Base-by-base conservation (phyloP, 1,139 yeast species). In the Taphrina betulina region DNA sequence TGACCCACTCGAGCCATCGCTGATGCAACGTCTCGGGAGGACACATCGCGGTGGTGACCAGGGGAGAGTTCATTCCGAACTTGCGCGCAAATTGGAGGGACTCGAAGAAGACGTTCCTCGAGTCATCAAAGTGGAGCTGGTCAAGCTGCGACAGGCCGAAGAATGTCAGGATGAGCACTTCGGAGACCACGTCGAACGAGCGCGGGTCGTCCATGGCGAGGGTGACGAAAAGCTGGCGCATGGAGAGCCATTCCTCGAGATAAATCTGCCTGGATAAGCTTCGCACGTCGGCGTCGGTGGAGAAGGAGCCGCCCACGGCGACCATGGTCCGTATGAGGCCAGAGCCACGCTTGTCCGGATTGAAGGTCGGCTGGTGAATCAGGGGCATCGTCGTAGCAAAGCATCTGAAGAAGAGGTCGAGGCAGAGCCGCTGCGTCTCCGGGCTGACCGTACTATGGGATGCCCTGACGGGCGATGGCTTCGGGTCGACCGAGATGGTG, bases 1-100 rank as follows among this genome's bases (percentile, higher is more conserved):
- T 43, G 37, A 43, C 19, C 48, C 48, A 43, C 19, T 31, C 48
- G 2, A 43, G 14, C 48, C 48, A 43, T 2, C 48, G 37, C 37
- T 43, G 38, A n/a, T 43, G 48, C 17, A 43, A 12, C n/a, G 48
- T 43, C 17, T 16, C 48, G 10, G 48, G 48, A n/a, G 48, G 48
- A 7, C 28, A 12, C 17, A 19, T 29, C 22, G 48, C 38, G 7
- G 23, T n/a, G 10, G 34, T 20, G 2, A 31, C 38, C 8, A 43
- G 38, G 4, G 38, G 28, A 36, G 20, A 31, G 36, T 29, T 23
- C 19, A 43, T 22, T 2, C 48, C 48, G 5, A 43, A 10, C 17
- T 22, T 16, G n/a, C 48, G 37, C 19, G 38, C 48, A 16, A 43
- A 33, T 8, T 43, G 19, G 36, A 43, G 24, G 12, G 48, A 29